These are phyloP conservation scores for Aureobasidium mangrovei DNA, from an alignment of 2,329 filamentous ascomycete species.

Conservation along the genomic window DNA sequence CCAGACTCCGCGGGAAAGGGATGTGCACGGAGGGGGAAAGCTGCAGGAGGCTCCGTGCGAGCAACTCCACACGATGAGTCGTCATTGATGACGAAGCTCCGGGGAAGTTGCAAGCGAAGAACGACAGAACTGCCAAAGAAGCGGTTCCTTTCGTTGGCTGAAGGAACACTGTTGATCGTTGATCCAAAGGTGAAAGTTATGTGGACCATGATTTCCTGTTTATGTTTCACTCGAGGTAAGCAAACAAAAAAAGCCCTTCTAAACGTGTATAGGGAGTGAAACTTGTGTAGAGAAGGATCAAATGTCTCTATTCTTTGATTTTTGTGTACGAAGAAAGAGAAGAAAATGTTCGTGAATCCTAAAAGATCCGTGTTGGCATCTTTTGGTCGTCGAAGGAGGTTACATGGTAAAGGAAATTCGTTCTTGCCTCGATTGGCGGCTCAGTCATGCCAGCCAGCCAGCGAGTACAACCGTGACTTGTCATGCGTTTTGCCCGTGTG, in stretches of 20 bases:
- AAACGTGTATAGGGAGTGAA: not conserved
- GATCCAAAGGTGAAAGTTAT: not conserved
- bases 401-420: conserved; percentile 8
- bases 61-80: conserved; percentile 1
- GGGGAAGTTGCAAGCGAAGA: not conserved
- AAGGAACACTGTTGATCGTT: not conserved
- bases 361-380: conserved; percentile 9
- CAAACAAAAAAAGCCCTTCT: not conserved
- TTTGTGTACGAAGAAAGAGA: not conserved
- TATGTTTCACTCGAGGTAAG: not conserved
- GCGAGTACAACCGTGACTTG: not conserved
- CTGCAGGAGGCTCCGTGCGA: conserved; percentile 4
- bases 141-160: not conserved
- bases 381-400: conserved; percentile 9
- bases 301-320: not conserved
- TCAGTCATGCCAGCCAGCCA: not conserved
- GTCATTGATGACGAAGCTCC: conserved; percentile 7
- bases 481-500: not conserved
- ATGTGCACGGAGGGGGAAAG: not conserved
- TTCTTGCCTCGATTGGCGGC: not conserved
- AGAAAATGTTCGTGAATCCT: conserved; percentile 1
- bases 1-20: not conserved
- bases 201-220: not conserved
- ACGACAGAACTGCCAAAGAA: not conserved
- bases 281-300: not conserved